Conservation (phyloP, 768 basidiomycete genomes). For the Tylopilus rubrobrunneus region DNA sequence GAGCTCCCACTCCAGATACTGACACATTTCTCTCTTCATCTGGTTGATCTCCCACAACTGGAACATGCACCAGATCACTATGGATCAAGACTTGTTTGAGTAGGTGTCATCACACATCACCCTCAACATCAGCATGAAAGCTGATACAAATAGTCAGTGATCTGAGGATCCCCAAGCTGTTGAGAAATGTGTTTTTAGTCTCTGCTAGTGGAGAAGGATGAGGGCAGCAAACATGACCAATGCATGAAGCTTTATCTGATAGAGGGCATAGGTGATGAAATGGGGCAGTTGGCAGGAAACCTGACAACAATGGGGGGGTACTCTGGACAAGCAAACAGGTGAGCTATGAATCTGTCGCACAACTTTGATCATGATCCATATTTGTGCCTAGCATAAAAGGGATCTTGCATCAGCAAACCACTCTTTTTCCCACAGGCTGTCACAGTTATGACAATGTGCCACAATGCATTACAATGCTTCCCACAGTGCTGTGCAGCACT, state of each 20-base stretch:
- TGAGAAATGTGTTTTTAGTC: slow-evolving; percentile 69
- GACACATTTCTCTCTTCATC: slow-evolving; percentile 79
- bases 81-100: slow-evolving; percentile 89
- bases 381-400: too few relatives aligned
- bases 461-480: too few relatives aligned
- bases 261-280: slow-evolving; percentile 66
- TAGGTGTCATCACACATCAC: slow-evolving; percentile 95
- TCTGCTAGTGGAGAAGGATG: too few relatives aligned
- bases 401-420: too few relatives aligned
- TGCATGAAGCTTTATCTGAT: slow-evolving; percentile 58
- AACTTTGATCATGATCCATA: too few relatives aligned
- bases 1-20: slow-evolving; percentile 90
- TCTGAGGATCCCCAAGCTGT: slow-evolving; percentile 72
- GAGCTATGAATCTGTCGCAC: slow-evolving; percentile 85
- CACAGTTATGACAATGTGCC: too few relatives aligned
- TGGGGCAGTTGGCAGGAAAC: slow-evolving; percentile 40
- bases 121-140: slow-evolving; percentile 70
- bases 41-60: slow-evolving; percentile 72
- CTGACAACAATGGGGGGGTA: slow-evolving; percentile 50
- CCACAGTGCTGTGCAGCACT: too few relatives aligned
- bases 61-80: slow-evolving; percentile 88
- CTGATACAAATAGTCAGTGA: slow-evolving; percentile 66
- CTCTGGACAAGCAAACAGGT: slow-evolving; percentile 84
- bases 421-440: too few relatives aligned
- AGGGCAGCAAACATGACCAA: slow-evolving; percentile 42